Percentiles rank a stretch among this genome's conserved stretches.
These are phyloP conservation scores for Perilla frutescens DNA, from an alignment of 257 asterid genomes.

Conservation along the genomic window DNA sequence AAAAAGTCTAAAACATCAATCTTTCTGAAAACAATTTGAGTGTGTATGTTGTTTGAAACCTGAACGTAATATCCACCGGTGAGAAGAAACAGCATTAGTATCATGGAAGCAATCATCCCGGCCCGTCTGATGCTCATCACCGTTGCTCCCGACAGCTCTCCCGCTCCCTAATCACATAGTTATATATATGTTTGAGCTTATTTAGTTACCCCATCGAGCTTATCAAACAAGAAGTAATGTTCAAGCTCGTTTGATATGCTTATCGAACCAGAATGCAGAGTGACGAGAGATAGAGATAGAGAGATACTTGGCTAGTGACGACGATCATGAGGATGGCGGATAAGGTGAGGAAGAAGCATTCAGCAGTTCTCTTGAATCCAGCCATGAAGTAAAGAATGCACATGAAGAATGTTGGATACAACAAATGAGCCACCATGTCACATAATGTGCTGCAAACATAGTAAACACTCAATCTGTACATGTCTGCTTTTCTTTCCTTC, in stretches of 20 bases:
- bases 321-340: conserved; percentile 67
- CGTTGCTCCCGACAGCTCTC: conserved; percentile 91
- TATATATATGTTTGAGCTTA: no score
- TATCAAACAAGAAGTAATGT: no score
- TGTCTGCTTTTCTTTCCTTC: conserved; percentile 86
- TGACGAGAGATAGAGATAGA: background rate
- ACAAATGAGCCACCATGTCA: conserved; percentile 83
- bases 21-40: no score
- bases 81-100: conserved; percentile 92
- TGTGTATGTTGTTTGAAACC: conserved; percentile 39
- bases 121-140: conserved; percentile 88
- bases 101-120: conserved; percentile 88
- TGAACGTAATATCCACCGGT: conserved; percentile 98
- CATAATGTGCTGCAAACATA: conserved; percentile 88
- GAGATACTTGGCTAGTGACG: conserved; percentile 77
- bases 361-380: conserved; percentile 74
- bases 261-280: no score
- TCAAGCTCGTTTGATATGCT: no score
- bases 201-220: no score
- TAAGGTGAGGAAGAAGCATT: conserved; percentile 77
- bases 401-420: conserved; percentile 81
- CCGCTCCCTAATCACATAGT: conserved; percentile 86
- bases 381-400: conserved; percentile 94
- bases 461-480: conserved; percentile 92
- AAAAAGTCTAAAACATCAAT: no score